These are phyloP conservation scores for Plasmopara muralis DNA, from an alignment of 352 stramenopile species.

Conservation along the genomic window DNA sequence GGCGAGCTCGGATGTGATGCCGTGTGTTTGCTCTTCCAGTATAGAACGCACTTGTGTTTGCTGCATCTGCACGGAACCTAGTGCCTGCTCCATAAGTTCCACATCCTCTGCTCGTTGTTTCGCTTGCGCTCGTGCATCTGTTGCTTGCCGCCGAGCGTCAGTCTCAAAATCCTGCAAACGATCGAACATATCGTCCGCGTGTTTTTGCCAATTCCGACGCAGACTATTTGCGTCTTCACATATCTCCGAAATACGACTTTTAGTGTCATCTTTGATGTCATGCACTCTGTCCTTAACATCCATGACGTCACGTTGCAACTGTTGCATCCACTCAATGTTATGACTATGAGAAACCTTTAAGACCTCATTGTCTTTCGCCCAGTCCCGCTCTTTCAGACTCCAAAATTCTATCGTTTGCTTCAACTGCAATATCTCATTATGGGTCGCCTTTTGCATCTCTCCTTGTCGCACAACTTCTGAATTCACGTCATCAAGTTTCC, in stretches of 20 bases:
- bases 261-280: conserved; percentile 53
- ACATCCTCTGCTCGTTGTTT: conserved; percentile 65
- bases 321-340: conserved; percentile 84
- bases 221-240: conserved; percentile 63
- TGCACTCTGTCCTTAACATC: conserved; percentile 72
- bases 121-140: conserved; percentile 32
- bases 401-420: conserved; percentile 77
- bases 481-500: conserved; percentile 53
- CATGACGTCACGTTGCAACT: conserved; percentile 75
- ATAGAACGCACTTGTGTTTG: conserved; percentile 45
- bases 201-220: conserved; percentile 61
- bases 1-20: conserved; percentile 26
- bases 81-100: conserved; percentile 66
- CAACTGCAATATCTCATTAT: conserved; percentile 61
- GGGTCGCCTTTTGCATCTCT: conserved; percentile 54
- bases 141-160: conserved; percentile 32
- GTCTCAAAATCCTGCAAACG: conserved; percentile 50
- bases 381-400: conserved; percentile 75
- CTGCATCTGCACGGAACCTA: conserved; percentile 61
- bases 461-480: conserved; percentile 46
- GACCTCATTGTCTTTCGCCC: conserved; percentile 83
- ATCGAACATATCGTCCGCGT: conserved; percentile 58
- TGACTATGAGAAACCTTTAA: conserved; percentile 75
- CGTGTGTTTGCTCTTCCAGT: conserved; percentile 49
- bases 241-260: conserved; percentile 43